Evolutionary conservation across 2,329 filamentous ascomycete species (phyloP), one percentile per base, ranked within the genome.

Genomic region (Clonostachys rhizophaga): DNA sequence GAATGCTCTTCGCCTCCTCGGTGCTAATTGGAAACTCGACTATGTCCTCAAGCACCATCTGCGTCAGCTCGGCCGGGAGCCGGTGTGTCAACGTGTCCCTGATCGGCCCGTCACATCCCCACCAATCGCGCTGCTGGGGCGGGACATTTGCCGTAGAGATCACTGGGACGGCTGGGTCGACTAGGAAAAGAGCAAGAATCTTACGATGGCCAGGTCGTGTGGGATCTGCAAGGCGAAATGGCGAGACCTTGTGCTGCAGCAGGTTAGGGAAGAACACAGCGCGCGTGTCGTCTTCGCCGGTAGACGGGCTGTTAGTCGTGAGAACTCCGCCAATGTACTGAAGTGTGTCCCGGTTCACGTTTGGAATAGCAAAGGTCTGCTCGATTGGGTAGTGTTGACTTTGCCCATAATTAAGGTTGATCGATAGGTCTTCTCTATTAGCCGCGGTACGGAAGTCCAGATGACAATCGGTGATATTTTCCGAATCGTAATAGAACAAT

Each of bases 141-240:
- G 70, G 68, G n/a, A 73, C 66, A 30, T 71, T 73, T 33, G 66
- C 64, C 10, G 70, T 73, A 2, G 65, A 67, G 47, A 70, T 60
- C 62, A 74, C 46, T 2, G 70, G 70, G 2, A 67, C 53, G 17
- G 70, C 54, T 0, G 82, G 83, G 55, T 86, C 79, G 3, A 86
- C 74, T 3, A 86, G 69, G 56, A 78, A 86, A 10, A 86, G 63
- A 0, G 76, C 78, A 4, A 86, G 62, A 43, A 84, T 78, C 56
- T 79, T 79, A 16, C 79, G 69, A 53, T 84, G 76, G 3, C 83
- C 82, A 0, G 77, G 70, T 17, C 66, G 70, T 0, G 73, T 70
- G 4, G 58, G 60, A 54, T 86, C 81, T 0, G 52, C 60, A 1
- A 85, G 70, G 7, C 59, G 51, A 52, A 84, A 84, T 1, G 73